Base-by-base conservation (phyloP, 1,284 basidiomycete species). In the Chondrostereum purpureum region DNA sequence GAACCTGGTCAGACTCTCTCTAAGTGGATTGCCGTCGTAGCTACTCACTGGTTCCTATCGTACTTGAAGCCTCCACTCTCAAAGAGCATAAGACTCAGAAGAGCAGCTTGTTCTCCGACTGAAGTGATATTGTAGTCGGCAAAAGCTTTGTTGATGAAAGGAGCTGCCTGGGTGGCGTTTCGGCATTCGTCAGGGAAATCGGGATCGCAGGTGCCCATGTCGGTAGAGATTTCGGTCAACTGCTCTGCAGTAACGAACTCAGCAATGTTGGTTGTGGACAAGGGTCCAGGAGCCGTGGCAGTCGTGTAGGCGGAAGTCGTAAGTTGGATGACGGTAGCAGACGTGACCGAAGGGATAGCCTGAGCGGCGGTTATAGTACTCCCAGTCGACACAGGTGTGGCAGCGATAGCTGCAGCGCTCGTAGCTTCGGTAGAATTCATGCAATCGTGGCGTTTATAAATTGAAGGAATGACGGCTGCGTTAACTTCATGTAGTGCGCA, bases 81-180 rank as follows among this genome's bases (percentile, higher is more conserved):
- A 42, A 57, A 58, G 2, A 51, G 27, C 53, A 59, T 58, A 22
- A 60, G 46, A 21, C 52, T 55, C 13, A 58, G 45, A n/a, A 60
- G 37, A 3, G 57, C 58, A 40, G 58, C 57, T 42, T 56, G 52
- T 44, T 60, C 58, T 31, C 57, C 56, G 21, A 47, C 23, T 13
- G 49, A 46, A 13, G 39, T 49, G 44, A 60, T 51, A 17, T 42
- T 44, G 36, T 44, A 60, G 20, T 55, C 49, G 3, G 33, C 13
- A 36, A 58, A 56, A 6, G 45, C 53, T 40, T 54, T 46, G 44
- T 56, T 56, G 40, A 60, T 48, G 36, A 55, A 53, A 16, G 55
- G 55, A 1, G 55, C 51, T 13, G 56, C 55, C 34, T 60, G 54
- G 5, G 47, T 45, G 19, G 58, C 53, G 12, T 44, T 55, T 10